These are phyloP conservation scores for Trichoderma pleuroti DNA, from an alignment of 2,329 filamentous ascomycete species.

Conservation along the genomic window DNA sequence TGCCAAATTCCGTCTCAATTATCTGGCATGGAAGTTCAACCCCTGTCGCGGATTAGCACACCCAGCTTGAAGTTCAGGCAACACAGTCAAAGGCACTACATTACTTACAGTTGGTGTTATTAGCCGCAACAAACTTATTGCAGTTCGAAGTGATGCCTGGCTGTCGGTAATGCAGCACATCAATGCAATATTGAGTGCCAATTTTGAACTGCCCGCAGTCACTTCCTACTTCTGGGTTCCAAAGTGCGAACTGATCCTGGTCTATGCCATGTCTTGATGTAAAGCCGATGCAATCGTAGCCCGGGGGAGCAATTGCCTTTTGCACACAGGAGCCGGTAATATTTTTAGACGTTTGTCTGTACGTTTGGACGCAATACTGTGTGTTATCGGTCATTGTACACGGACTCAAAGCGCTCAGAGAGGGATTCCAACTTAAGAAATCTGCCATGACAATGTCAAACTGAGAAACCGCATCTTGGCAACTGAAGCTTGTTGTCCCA, in stretches of 20 bases:
- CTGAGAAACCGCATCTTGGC: background rate
- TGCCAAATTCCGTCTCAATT: background rate
- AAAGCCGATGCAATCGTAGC: background rate
- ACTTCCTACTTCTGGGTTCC: background rate
- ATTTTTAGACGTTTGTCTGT: background rate
- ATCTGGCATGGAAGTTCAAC: background rate
- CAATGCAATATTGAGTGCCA: background rate
- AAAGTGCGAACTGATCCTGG: background rate
- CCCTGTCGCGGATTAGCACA: background rate
- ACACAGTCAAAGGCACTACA: accelerated
- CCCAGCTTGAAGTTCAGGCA: accelerated
- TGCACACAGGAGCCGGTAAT: background rate
- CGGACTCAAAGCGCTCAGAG: background rate
- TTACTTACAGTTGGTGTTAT: background rate
- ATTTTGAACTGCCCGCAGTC: background rate
- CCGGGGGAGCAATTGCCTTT: background rate
- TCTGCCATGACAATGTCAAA: background rate
- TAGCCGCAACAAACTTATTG: background rate
- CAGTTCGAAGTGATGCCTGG: background rate
- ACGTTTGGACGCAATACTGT: background rate
- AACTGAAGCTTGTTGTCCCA: background rate
- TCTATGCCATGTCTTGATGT: background rate
- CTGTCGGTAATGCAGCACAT: background rate
- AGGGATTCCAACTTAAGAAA: background rate
- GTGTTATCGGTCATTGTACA: background rate